A percentile compares a stretch with the other conserved stretches of the same genome.
Evolutionary conservation across 1,284 basidiomycete species (phyloP).

Genomic region (Kwoniella shivajii): DNA sequence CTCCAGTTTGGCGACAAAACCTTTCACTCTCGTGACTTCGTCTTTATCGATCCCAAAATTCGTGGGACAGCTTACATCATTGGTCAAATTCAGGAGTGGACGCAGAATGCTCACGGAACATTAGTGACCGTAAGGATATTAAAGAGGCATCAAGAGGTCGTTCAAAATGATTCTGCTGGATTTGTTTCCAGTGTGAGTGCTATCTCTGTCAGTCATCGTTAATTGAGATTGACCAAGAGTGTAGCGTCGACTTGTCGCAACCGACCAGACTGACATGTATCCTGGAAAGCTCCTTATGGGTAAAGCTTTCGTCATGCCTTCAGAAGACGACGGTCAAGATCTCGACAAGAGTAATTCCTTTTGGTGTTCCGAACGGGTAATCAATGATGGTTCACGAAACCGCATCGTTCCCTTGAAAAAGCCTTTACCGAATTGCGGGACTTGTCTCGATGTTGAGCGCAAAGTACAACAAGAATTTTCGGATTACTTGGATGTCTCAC

Average conservation of each 20-base stretch:
- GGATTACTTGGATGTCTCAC: background rate
- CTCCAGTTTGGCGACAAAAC: background rate
- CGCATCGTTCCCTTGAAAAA: background rate
- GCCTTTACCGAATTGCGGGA: background rate
- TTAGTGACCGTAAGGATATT: constrained; percentile 3
- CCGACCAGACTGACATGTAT: background rate
- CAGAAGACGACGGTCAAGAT: background rate
- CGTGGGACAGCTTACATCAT: constrained; percentile 19
- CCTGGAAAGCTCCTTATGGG: background rate
- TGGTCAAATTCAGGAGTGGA: constrained; percentile 14
- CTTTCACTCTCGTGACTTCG: constrained; percentile 26
- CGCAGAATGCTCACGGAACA: background rate
- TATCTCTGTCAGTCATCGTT: background rate
- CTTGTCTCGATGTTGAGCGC: background rate
- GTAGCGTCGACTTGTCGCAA: constrained; percentile 5
- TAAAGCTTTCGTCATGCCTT: background rate
- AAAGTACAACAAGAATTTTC: background rate
- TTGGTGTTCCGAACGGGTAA: constrained; percentile 1
- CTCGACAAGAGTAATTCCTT: background rate
- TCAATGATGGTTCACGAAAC: background rate
- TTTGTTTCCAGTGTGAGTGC: constrained; percentile 8
- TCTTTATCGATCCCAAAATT: constrained; percentile 20
- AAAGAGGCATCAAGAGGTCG: background rate
- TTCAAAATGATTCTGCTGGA: background rate
- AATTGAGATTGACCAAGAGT: background rate